Base-by-base conservation (phyloP, 1,139 yeast species). In the Geotrichum candidum region DNA sequence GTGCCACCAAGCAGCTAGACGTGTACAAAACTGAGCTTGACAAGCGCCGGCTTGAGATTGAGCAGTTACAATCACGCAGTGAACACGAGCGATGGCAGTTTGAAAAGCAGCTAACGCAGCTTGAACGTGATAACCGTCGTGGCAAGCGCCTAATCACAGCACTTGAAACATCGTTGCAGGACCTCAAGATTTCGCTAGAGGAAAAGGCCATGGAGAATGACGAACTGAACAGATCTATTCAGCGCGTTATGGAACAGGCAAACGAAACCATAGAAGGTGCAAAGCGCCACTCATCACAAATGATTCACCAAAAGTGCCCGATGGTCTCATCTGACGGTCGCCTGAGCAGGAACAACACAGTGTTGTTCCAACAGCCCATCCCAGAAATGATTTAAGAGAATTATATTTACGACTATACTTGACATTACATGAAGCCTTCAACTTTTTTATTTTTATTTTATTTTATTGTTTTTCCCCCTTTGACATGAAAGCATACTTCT, bases 141-240 rank as follows among this genome's bases (percentile, higher is more conserved):
- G 63, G 67, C 22, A 67, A 66, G 53, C 65, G 70, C 45, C 60
- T 67, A 10, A 65, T 69, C 38, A 64, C 69, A 2, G 70, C 71
- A 9, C 68, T 74, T 29, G 74, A 71, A 53, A 67, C 74, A 1
- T 65, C 69, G 13, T 61, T 74, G 29, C 75, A 72, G 57, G 78
- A 75, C 56, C 67, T 73, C 56, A 74, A 74, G 62, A 68, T 75
- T 51, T 68, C 76, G 3, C 65, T 75, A 13, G 77, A 75, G 62
- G 77, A 74, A 57, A 71, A 72, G 64, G 73, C 73, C n/a, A 72
- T 75, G 70, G 77, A 75, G 60, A 74, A 73, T 64, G 77, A 74
- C 60, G 76, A 73, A 58, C 67, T 73, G 38, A 68, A 68, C 51
- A 61, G 75, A 35, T 70, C 74, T 3, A 70, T 73, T 53, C 65